A percentile compares a stretch with the other conserved stretches of the same genome.
phyloP scores from a whole-genome alignment of 176 grass and related monocot species.

The Oryza meridionalis region DNA sequence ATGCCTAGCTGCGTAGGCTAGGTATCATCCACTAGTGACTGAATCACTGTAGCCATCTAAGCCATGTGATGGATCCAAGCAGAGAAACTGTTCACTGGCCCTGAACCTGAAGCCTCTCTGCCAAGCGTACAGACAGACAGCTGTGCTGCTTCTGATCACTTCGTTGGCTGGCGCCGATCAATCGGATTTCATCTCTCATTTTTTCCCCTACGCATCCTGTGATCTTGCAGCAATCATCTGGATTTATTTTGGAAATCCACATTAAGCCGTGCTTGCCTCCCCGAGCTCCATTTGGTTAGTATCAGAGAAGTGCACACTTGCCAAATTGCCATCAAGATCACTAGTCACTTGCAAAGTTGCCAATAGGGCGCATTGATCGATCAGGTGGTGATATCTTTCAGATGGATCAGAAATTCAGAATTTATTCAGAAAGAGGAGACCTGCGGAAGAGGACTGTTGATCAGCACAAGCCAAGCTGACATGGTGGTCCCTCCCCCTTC shows the following conservation, averaged over 20 bases:
- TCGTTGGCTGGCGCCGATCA: background rate
- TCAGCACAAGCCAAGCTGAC: background rate
- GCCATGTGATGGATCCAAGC: constrained; percentile 42
- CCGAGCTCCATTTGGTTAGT: no score
- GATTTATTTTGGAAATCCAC: background rate
- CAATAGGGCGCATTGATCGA: background rate
- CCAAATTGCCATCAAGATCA: background rate
- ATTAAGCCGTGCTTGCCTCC: background rate
- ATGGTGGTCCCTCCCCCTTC: background rate
- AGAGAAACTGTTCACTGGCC: constrained; percentile 9
- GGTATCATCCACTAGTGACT: constrained; percentile 26
- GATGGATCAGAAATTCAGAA: background rate
- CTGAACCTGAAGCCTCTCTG: background rate
- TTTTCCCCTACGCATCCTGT: background rate
- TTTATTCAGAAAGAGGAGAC: background rate
- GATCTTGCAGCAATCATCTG: background rate
- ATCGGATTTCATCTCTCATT: background rate
- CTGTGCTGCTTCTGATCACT: background rate
- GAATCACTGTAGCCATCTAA: constrained; percentile 26
- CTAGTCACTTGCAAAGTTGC: background rate
- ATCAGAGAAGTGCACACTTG: background rate
- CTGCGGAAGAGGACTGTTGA: background rate
- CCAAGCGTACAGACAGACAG: constrained; percentile 2
- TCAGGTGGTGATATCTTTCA: background rate
- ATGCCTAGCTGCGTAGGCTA: constrained; percentile 5